Conservation (phyloP, 1,284 basidiomycete species). For the Austroboletus rostrupii region DNA sequence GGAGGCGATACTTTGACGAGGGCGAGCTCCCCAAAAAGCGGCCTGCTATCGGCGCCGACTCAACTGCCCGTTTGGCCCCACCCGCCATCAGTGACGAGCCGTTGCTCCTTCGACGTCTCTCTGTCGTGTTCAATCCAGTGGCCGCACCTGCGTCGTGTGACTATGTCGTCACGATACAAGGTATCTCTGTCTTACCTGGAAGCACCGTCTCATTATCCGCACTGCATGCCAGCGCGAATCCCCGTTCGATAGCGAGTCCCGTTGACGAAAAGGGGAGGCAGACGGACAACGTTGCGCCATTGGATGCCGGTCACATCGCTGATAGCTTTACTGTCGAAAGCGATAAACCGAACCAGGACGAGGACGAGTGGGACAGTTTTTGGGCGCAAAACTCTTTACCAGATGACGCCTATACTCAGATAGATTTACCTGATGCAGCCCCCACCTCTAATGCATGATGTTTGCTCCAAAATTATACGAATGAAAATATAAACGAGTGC, state of each 20-base stretch:
- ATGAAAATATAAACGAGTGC: conserved; percentile 10
- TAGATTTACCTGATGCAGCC: conserved; percentile 9
- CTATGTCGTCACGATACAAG: conserved; percentile 63
- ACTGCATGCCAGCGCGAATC: conserved; percentile 2
- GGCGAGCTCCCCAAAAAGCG: conserved; percentile 20
- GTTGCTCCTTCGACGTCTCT: conserved; percentile 57
- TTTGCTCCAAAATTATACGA: background rate
- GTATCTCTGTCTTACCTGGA: conserved; percentile 42
- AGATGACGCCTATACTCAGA: conserved; percentile 19
- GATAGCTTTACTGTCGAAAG: conserved; percentile 17
- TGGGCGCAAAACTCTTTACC: conserved; percentile 30
- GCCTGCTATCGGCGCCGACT: background rate
- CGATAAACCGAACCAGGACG: conserved; percentile 8
- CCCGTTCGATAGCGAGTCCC: background rate
- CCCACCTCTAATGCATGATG: conserved; percentile 16
- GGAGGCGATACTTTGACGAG: conserved; percentile 54
- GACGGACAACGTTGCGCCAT: conserved; percentile 31
- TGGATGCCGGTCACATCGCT: conserved; percentile 37
- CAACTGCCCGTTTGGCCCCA: conserved; percentile 1
- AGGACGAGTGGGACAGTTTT: conserved; percentile 32
- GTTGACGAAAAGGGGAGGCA: background rate
- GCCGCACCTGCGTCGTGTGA: conserved; percentile 58
- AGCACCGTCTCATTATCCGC: conserved; percentile 15
- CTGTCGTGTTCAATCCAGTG: conserved; percentile 73
- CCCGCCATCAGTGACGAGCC: conserved; percentile 31